phyloP scores from a whole-genome alignment of 2,329 filamentous ascomycete species.

The Tolypocladium tundrense region DNA sequence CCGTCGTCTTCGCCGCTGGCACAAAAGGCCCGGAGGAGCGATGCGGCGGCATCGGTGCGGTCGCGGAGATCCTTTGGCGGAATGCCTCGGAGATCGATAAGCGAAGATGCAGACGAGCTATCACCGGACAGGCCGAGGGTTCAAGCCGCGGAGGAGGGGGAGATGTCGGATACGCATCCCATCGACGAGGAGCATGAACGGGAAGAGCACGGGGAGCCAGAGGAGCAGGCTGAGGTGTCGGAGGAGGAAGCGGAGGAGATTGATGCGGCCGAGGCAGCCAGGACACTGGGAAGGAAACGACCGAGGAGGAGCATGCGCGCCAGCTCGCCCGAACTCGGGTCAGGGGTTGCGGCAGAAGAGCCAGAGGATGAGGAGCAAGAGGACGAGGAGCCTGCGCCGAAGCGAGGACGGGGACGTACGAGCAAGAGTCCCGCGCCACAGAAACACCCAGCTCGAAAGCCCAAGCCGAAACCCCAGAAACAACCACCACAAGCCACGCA shows the following conservation, averaged over 20 bases:
- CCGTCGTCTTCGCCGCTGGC: slow-evolving; percentile 31
- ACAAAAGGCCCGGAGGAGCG: slow-evolving; percentile 28
- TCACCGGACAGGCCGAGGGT: slow-evolving; percentile 17
- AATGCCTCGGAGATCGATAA: slow-evolving; percentile 2
- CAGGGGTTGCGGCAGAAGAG: slow-evolving; percentile 19
- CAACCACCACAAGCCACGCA: neutral
- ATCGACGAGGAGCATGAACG: slow-evolving; percentile 7
- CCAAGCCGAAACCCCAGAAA: slow-evolving; percentile 7
- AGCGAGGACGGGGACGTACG: slow-evolving; percentile 24
- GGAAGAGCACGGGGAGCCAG: slow-evolving; percentile 5
- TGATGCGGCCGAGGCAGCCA: slow-evolving; percentile 30
- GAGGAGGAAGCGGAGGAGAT: slow-evolving; percentile 33
- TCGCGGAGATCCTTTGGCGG: slow-evolving; percentile 12
- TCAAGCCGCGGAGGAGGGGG: slow-evolving; percentile 3
- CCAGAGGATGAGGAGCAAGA: neutral
- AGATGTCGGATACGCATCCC: neutral
- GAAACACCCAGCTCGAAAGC: slow-evolving; percentile 23
- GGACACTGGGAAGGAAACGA: slow-evolving; percentile 31
- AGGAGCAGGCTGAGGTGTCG: slow-evolving; percentile 8
- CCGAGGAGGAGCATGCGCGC: slow-evolving; percentile 24
- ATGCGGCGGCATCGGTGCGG: slow-evolving; percentile 18
- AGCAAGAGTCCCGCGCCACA: slow-evolving; percentile 31
- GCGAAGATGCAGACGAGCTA: slow-evolving; percentile 18
- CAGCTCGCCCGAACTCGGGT: slow-evolving; percentile 32
- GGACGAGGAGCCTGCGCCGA: slow-evolving; percentile 14